Evolutionary conservation across 257 asterid species (phyloP).

Genomic region (Phtheirospermum japonicum): DNA sequence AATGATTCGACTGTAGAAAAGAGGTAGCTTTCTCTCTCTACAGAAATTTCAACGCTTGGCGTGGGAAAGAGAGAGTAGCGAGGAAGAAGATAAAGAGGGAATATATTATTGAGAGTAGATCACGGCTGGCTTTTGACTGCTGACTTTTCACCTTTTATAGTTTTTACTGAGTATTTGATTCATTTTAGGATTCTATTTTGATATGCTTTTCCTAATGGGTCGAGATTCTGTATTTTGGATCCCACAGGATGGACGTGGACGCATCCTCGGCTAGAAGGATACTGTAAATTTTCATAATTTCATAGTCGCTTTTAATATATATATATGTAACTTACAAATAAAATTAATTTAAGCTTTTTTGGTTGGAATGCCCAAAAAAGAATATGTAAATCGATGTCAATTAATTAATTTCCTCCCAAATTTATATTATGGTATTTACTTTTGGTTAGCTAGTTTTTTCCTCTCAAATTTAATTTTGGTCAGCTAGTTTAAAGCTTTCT

Average conservation of each 20-base stretch:
- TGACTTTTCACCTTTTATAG: not conserved
- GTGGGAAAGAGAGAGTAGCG: slow-evolving; percentile 9
- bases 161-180: not conserved
- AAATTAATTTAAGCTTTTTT: no score
- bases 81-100: not conserved
- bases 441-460: no score
- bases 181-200: slow-evolving; percentile 7
- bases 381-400: no score
- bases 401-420: no score
- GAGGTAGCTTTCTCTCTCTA: slow-evolving; percentile 8
- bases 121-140: slow-evolving; percentile 17
- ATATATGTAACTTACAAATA: no score
- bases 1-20: not conserved
- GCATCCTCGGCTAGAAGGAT: no score
- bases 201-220: slow-evolving; percentile 9
- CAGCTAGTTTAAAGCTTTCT: no score
- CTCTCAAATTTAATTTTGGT: no score
- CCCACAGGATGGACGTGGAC: slow-evolving; percentile 17
- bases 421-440: no score
- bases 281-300: no score
- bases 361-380: no score
- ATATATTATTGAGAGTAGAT: not conserved
- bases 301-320: no score
- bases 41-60: slow-evolving; percentile 20
- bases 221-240: slow-evolving; percentile 12